These are phyloP conservation scores for Exserohilum turcica DNA, from an alignment of 2,329 filamentous ascomycete species.

Conservation along the genomic window DNA sequence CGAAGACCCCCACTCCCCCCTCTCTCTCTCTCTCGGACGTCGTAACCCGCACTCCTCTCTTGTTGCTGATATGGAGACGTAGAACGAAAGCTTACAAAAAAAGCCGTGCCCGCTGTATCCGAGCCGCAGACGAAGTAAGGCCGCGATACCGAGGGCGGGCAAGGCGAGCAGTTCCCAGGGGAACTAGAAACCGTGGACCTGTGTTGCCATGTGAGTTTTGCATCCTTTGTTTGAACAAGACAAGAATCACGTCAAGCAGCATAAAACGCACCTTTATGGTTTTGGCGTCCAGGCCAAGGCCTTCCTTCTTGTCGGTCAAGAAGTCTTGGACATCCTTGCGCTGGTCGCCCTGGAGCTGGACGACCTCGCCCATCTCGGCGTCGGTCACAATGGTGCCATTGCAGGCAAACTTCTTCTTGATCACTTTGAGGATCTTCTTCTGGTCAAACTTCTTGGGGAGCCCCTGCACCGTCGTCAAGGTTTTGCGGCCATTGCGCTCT, in stretches of 20 bases:
- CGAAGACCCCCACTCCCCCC: slow-evolving; percentile 4
- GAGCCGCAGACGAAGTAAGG: not conserved
- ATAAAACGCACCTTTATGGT: slow-evolving; percentile 79
- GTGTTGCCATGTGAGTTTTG: not conserved
- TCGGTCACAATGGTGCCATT: slow-evolving; percentile 99
- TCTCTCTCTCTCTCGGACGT: slow-evolving; percentile 4
- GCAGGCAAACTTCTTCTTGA: slow-evolving; percentile 99
- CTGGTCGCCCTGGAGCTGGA: slow-evolving; percentile 99
- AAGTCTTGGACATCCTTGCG: slow-evolving; percentile 99
- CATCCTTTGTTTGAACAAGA: not conserved
- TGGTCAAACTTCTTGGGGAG: slow-evolving; percentile 98
- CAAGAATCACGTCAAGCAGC: slow-evolving; percentile 1
- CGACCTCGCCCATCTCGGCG: slow-evolving; percentile 97
- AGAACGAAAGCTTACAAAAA: slow-evolving; percentile 1
- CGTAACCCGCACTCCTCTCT: not conserved
- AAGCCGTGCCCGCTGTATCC: slow-evolving; percentile 4
- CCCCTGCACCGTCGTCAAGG: slow-evolving; percentile 98
- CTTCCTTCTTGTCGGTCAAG: slow-evolving; percentile 93
- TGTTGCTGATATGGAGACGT: slow-evolving; percentile 2
- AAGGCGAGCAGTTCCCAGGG: not conserved
- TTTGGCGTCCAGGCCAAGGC: slow-evolving; percentile 91
- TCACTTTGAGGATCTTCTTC: slow-evolving; percentile 99
- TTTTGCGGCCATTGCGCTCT: slow-evolving; percentile 99
- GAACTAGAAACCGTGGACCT: slow-evolving; percentile 47
- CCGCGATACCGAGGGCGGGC: not conserved